These are phyloP conservation scores for Tetrapyrgos nigripes DNA, from an alignment of 1,284 basidiomycete species.

Conservation along the genomic window DNA sequence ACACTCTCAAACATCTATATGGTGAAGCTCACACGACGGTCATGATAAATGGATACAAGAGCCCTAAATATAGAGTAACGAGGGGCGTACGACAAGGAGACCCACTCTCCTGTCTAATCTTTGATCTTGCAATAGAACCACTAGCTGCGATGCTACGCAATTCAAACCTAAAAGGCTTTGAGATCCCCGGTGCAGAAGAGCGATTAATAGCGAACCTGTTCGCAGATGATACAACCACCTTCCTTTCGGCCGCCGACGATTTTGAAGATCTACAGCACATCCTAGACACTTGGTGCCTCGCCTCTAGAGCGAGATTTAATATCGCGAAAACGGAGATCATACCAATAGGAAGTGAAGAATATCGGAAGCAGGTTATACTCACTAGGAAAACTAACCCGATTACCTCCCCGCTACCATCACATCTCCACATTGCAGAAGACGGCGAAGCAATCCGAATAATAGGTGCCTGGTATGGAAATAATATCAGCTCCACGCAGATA, in stretches of 20 bases:
- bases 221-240: conserved; percentile 20
- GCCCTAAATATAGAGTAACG: conserved; percentile 9
- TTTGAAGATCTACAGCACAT: conserved; percentile 11
- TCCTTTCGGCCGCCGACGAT: conserved; percentile 15
- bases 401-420: conserved; percentile 9
- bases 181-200: conserved; percentile 4
- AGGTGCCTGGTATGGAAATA: conserved; percentile 37
- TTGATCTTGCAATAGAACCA: conserved; percentile 29
- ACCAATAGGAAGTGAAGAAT: conserved; percentile 30
- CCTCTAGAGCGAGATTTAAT: conserved; percentile 43
- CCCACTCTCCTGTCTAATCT: conserved; percentile 36
- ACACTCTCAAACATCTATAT: conserved; percentile 38
- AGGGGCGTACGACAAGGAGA: conserved; percentile 32
- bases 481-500: conserved; percentile 4
- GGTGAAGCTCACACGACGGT: conserved; percentile 32
- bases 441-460: conserved; percentile 30
- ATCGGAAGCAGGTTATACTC: conserved; percentile 18
- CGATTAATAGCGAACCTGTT: conserved; percentile 16
- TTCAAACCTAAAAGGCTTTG: conserved; percentile 9
- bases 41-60: conserved; percentile 36
- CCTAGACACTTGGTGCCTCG: conserved; percentile 35
- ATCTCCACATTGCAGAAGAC: conserved; percentile 32
- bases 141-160: conserved; percentile 10
- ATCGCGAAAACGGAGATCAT: conserved; percentile 37
- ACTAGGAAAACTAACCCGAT: conserved; percentile 15